A percentile compares a stretch with the other conserved stretches of the same genome.
Conservation (phyloP, 2,329 filamentous ascomycete species). For the Dactylellina parvicollis region DNA sequence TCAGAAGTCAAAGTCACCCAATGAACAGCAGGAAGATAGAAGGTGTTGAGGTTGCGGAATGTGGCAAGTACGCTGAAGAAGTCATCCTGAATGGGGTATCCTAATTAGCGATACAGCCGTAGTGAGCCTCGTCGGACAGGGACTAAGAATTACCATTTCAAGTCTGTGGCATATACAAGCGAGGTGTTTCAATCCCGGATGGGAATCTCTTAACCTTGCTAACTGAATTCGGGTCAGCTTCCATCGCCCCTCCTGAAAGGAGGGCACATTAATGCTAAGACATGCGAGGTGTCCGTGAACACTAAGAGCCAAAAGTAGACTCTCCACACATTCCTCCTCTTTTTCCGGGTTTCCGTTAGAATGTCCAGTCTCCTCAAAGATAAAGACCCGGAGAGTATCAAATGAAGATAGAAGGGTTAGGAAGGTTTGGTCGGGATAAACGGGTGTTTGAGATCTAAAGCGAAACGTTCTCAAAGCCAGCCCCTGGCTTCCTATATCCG, state of each 20-base stretch:
- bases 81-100: background rate
- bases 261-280: constrained; percentile 16
- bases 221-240: background rate
- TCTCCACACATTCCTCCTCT: background rate
- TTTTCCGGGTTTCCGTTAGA: background rate
- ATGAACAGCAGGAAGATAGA: background rate
- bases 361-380: constrained; percentile 30
- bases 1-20: background rate
- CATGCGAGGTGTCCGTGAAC: constrained; percentile 11
- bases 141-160: constrained; percentile 4
- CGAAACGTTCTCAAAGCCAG: constrained; percentile 29
- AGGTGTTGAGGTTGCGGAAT: constrained; percentile 11
- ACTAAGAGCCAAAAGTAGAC: constrained; percentile 13
- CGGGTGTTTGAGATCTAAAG: constrained; percentile 19
- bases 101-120: background rate
- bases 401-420: constrained; percentile 31
- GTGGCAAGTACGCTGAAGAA: constrained; percentile 17
- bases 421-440: constrained; percentile 14
- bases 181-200: constrained; percentile 15
- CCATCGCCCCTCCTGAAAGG: background rate
- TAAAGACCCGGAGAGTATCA: constrained; percentile 24
- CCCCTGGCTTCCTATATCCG: background rate
- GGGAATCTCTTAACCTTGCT: background rate
- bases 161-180: background rate
- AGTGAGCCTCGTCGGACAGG: background rate